These are phyloP conservation scores for Elsinoe arachidis DNA, from an alignment of 2,329 filamentous ascomycete genomes.

Conservation along the genomic window DNA sequence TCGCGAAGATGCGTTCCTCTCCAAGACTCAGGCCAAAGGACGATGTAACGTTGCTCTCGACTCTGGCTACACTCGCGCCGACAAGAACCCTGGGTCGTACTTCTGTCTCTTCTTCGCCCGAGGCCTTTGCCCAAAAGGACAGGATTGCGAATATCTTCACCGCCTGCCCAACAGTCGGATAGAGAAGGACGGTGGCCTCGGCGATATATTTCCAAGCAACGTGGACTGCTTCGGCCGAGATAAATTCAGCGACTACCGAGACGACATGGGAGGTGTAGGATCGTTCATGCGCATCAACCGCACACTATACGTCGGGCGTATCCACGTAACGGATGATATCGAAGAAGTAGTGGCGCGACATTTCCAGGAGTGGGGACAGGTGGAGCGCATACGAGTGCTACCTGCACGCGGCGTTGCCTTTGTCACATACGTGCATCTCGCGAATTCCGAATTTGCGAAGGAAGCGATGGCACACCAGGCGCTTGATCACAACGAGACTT, in stretches of 20 bases:
- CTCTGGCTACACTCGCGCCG: conserved; percentile 42
- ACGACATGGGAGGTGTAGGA: conserved; percentile 96
- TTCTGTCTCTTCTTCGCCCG: conserved; percentile 90
- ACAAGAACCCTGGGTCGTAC: conserved; percentile 54
- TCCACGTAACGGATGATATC: conserved; percentile 93
- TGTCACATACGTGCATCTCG: conserved; percentile 86
- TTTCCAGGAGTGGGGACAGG: conserved; percentile 91
- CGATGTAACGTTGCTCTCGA: conserved; percentile 78
- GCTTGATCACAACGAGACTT: conserved; percentile 80
- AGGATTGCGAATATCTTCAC: conserved; percentile 91
- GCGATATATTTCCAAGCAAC: conserved; percentile 87
- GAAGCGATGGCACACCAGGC: conserved; percentile 86
- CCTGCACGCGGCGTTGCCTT: conserved; percentile 88
- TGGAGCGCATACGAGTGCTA: conserved; percentile 78
- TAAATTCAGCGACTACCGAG: conserved; percentile 85
- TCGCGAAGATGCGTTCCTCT: conserved; percentile 81
- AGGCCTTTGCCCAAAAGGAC: conserved; percentile 73
- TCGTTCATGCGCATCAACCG: conserved; percentile 90
- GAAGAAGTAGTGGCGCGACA: conserved; percentile 92
- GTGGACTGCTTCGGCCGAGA: conserved; percentile 92
- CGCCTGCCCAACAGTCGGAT: conserved; percentile 57
- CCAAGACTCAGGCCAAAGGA: conserved; percentile 70
- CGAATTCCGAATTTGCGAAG: conserved; percentile 78
- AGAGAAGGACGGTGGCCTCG: conserved; percentile 42
- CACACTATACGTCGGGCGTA: conserved; percentile 85